These are phyloP conservation scores for Boletus vinaceobasis DNA, from an alignment of 768 basidiomycete species.

Conservation along the genomic window DNA sequence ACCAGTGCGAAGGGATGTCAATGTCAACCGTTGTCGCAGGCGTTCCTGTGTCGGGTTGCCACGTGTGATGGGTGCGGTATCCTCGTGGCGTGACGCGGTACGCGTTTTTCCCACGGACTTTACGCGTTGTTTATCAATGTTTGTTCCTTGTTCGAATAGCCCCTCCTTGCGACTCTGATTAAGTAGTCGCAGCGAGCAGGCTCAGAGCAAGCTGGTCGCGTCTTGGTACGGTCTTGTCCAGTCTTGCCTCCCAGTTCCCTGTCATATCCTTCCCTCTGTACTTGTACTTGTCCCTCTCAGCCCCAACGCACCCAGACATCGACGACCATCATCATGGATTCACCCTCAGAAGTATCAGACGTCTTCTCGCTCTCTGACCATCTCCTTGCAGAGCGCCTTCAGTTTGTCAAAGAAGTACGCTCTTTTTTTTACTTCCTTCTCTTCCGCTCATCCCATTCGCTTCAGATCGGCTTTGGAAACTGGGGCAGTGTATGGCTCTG, in stretches of 20 bases:
- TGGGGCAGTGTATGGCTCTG: conserved; percentile 92
- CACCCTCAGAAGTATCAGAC: conserved; percentile 38
- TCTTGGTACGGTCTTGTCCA: not conserved
- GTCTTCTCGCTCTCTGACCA: conserved; percentile 76
- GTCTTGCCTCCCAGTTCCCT: not conserved
- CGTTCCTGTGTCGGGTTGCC: not conserved
- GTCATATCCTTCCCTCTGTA: conserved; percentile 14
- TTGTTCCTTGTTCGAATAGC: conserved; percentile 27
- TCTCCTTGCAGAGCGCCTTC: conserved; percentile 62
- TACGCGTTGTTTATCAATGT: conserved; percentile 31
- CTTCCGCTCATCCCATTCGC: conserved; percentile 2
- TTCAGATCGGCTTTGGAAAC: conserved; percentile 86
- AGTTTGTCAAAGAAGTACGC: conserved; percentile 71
- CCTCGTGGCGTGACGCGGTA: conserved; percentile 15
- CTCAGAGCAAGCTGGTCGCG: not conserved
- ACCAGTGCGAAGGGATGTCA: no score
- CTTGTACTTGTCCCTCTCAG: conserved; percentile 12
- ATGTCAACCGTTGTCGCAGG: no score
- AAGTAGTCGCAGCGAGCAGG: not conserved
- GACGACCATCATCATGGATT: conserved; percentile 21
- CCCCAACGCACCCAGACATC: not conserved
- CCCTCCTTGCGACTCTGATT: not conserved
- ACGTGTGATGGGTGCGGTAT: conserved; percentile 16
- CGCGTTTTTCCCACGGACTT: conserved; percentile 24
- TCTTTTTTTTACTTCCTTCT: not conserved